Evolutionary conservation across 192 early-diverging fungal species (phyloP), one percentile per base, ranked within the genome.

Genomic region (Backusella psychrophila): DNA sequence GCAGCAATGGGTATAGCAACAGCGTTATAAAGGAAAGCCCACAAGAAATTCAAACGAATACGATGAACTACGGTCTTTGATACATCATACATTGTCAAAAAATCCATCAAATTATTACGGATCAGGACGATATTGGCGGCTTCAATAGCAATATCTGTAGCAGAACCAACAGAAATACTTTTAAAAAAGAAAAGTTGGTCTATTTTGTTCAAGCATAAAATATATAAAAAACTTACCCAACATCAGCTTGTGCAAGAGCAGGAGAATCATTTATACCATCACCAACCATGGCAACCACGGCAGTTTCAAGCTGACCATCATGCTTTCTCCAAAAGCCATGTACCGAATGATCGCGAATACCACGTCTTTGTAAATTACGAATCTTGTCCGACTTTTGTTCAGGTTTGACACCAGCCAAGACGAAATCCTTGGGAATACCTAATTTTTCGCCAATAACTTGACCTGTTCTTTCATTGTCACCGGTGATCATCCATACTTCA

Each of bases 211-310:
- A 34, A 67, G 31, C 8, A 5, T 52, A 38, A 11, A 74, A 65
- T 36, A 17, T 41, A 41, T 19, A n/a, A 56, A 56, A 42, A 59
- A 33, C 79, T 46, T 80, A 80, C 79, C 80, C 95, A 35, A 98
- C 87, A 84, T 97, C 93, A 2, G 96, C 91, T 75, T 94, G 92
- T 4, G 96, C 94, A 1, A 98, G 83, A 1, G 97, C 97, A 49
- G 94, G 90, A 4, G 96, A 92, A 84, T 97, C 97, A 72, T 98
- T 98, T 80, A 98, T 96, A 17, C 97, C 97, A 79, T 98, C 97
- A 29, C 97, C 97, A 6, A 96, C 89, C 94, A 98, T 95, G 0
- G 93, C 95, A 2, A 98, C 95, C 26, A 86, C 79, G 35, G 89
- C 78, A 65, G 78, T 68, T 31, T 81, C 44, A 42, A 70, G 71